These are phyloP conservation scores for Echria macrotheca DNA, from an alignment of 495 filamentous ascomycete genomes.

Conservation along the genomic window DNA sequence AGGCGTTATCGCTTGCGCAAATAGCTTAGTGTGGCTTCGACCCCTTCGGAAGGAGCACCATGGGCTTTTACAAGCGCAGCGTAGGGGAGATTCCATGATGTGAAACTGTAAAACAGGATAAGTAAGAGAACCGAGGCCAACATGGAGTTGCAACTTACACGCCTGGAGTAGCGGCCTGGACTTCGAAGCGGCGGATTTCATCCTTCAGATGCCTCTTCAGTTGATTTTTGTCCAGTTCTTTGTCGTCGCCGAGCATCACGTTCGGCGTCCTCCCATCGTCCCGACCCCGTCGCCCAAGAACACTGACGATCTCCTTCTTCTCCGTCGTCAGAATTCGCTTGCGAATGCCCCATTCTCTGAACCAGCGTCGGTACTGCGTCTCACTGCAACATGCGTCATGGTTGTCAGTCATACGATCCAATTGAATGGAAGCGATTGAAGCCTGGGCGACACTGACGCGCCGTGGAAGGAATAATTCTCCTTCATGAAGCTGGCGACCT, in stretches of 20 bases:
- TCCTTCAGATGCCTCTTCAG: conserved; percentile 31
- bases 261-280: conserved; percentile 16
- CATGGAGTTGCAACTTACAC: conserved; percentile 14
- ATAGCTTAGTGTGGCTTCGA: conserved; percentile 10
- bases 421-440: not conserved
- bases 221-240: conserved; percentile 29
- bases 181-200: conserved; percentile 13
- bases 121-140: not conserved
- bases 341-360: conserved; percentile 37
- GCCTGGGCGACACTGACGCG: conserved; percentile 23
- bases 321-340: conserved; percentile 27
- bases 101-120: conserved; percentile 6
- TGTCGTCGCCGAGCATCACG: conserved; percentile 21
- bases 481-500: conserved; percentile 29
- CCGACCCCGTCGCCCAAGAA: not conserved
- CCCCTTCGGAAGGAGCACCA: conserved; percentile 6
- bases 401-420: conserved; percentile 8
- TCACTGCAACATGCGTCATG: conserved; percentile 18
- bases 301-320: conserved; percentile 20
- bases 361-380: conserved; percentile 37
- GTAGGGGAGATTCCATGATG: conserved; percentile 20
- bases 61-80: conserved; percentile 14
- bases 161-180: conserved; percentile 6
- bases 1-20: conserved; percentile 1
- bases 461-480: conserved; percentile 30